A percentile compares a stretch with the other conserved stretches of the same genome.
phyloP scores from a whole-genome alignment of 2,329 filamentous ascomycete species.

The Stylonectria norvegica region DNA sequence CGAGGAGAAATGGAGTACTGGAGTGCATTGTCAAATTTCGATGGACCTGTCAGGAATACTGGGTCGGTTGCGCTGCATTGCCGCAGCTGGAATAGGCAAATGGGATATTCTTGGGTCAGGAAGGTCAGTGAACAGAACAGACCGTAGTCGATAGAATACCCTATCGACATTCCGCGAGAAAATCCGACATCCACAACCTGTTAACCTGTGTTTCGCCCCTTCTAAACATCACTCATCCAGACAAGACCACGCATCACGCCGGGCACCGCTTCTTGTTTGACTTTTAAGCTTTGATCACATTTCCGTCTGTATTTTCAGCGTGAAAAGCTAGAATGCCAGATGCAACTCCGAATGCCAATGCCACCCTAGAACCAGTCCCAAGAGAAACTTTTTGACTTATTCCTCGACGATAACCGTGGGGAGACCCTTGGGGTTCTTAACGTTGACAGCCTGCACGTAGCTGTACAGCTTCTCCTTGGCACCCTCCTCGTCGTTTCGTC shows the following conservation, averaged over 20 bases:
- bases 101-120: slow-evolving; percentile 21
- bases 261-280: slow-evolving; percentile 24
- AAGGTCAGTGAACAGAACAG: slow-evolving; percentile 15
- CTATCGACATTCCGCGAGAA: slow-evolving; percentile 24
- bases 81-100: slow-evolving; percentile 16
- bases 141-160: slow-evolving; percentile 26
- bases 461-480: slow-evolving; percentile 99
- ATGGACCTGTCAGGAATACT: slow-evolving; percentile 32
- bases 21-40: slow-evolving; percentile 29
- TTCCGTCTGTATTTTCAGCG: slow-evolving; percentile 37
- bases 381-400: slow-evolving; percentile 46
- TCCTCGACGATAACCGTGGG: slow-evolving; percentile 84
- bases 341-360: slow-evolving; percentile 48
- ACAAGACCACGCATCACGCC: slow-evolving; percentile 24
- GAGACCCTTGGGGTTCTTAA: slow-evolving; percentile 98
- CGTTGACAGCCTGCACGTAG: slow-evolving; percentile 99
- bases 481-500: slow-evolving; percentile 99
- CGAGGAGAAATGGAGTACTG: slow-evolving; percentile 43
- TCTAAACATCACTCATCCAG: slow-evolving; percentile 15
- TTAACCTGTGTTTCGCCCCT: slow-evolving; percentile 17
- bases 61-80: slow-evolving; percentile 33
- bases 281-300: slow-evolving; percentile 35
- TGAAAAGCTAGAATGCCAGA: slow-evolving; percentile 45
- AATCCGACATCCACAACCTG: slow-evolving; percentile 21
- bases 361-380: slow-evolving; percentile 42